Evolutionary conservation across 1,284 basidiomycete genomes (phyloP), one percentile per base, ranked within the genome.

Genomic region (Schizophyllum amplum): DNA sequence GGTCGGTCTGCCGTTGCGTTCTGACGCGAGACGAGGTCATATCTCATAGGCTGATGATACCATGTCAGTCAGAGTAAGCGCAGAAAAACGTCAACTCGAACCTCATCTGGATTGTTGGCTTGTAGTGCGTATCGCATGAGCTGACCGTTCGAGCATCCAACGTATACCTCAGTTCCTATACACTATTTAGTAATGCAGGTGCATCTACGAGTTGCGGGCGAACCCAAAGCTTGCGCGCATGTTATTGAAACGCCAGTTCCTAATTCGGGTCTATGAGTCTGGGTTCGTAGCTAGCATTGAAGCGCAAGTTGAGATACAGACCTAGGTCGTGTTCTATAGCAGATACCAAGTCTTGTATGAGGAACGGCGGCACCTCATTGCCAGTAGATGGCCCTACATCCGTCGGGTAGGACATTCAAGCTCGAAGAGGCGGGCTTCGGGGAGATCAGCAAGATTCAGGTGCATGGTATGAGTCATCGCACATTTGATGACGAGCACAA

Each of bases 81-180:
- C 52, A 53, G 15, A 48, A 6, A 20, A 51, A 24, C 47, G 7
- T 48, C 49, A 22, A 57, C 49, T 68, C 77, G 52, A 57, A 86
- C 86, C 63, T 79, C 71, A 54, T 72, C 74, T 20, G 78, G 71
- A 59, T 77, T 75, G 60, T 80, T 79, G 1, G 75, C 74, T 63
- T 85, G 84, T 7, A 90, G 69, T 1, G 82, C 76, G 63, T 83
- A 89, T 4, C 87, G 80, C 48, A 89, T 68, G 6, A 90, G 73
- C 60, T 87, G 81, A 22, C 87, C 87, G 59, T 87, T 87, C 11
- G 82, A 80, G 63, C 84, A 87, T 24, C 87, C 87, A 9, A 86
- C 76, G 58, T 89, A 90, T 25, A 90, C 82, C 63, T 90, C 88
- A 24, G 83, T 81, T 21, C 84, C 87, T 81, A 61, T 24, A 50